Conservation (phyloP, 352 stramenopile genomes). For the Globisporangium yorkense region DNA sequence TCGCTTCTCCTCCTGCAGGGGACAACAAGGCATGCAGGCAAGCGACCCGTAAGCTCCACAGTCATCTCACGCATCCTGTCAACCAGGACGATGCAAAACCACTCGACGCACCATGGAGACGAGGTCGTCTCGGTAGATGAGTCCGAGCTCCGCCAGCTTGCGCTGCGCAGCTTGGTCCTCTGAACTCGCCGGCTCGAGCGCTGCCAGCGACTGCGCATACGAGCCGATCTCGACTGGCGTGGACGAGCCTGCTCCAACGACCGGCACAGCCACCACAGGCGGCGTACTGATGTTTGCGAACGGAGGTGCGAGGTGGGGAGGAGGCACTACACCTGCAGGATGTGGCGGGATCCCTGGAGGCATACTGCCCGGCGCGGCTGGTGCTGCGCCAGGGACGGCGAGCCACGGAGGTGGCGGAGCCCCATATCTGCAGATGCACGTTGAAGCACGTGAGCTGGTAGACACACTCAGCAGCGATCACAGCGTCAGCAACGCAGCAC, state of each 20-base stretch:
- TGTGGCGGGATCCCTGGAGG: slow-evolving; percentile 6
- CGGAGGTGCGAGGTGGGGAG: slow-evolving; percentile 1
- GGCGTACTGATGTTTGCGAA: slow-evolving; percentile 22
- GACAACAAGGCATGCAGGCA: background rate
- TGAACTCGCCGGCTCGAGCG: slow-evolving; percentile 16
- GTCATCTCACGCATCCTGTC: background rate
- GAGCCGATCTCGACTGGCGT: slow-evolving; percentile 6
- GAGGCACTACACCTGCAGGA: slow-evolving; percentile 3
- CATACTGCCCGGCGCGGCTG: slow-evolving; percentile 9
- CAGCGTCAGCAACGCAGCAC: background rate
- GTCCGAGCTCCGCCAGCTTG: slow-evolving; percentile 23
- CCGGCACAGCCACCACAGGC: background rate
- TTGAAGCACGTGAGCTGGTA: no score
- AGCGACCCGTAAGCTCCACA: background rate
- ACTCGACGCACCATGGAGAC: slow-evolving; percentile 45
- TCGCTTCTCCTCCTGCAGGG: slow-evolving; percentile 66
- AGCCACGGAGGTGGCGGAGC: slow-evolving; percentile 9
- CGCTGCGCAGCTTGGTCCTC: slow-evolving; percentile 20
- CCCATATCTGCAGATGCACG: slow-evolving; percentile 9
- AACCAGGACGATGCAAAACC: background rate
- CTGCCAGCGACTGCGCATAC: slow-evolving; percentile 6
- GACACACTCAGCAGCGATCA: background rate
- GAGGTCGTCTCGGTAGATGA: slow-evolving; percentile 51
- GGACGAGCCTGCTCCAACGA: background rate
- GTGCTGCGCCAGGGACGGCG: background rate